Conservation (phyloP, 176 grass and related monocot genomes). For the Bonia amplexicaulis region DNA sequence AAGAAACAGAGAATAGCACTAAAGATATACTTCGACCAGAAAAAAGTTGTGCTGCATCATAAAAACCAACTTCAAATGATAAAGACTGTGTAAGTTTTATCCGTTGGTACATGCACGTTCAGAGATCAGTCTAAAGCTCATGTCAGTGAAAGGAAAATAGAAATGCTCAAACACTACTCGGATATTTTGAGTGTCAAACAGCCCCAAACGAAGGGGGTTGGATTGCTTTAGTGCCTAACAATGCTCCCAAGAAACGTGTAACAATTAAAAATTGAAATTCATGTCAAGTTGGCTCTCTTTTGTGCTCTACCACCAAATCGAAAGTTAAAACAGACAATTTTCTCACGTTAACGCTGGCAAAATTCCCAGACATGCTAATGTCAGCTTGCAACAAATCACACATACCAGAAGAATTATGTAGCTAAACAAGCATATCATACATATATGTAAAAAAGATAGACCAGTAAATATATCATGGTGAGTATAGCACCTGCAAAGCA, state of each 20-base stretch:
- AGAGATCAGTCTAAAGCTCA: neutral
- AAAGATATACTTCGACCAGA: conserved; percentile 23
- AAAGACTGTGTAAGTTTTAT: conserved; percentile 13
- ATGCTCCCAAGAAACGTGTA: neutral
- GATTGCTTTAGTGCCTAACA: neutral
- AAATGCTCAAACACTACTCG: neutral
- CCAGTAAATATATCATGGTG: conserved; percentile 19
- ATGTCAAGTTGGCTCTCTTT: neutral
- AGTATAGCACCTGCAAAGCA: conserved; percentile 75
- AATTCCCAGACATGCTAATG: neutral
- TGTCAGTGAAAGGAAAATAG: conserved; percentile 12
- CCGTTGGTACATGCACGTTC: neutral
- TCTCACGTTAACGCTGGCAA: neutral
- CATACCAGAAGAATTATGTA: neutral
- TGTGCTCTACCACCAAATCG: neutral
- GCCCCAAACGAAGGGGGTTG: neutral
- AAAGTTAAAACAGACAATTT: neutral
- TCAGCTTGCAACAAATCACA: conserved; percentile 4
- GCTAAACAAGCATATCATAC: conserved; percentile 6
- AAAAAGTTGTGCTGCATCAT: neutral
- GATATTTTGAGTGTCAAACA: neutral
- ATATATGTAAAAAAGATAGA: conserved; percentile 18
- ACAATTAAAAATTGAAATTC: neutral
- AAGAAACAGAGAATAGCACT: conserved; percentile 3
- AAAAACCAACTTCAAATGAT: neutral